phyloP scores from a whole-genome alignment of 257 asterid species.

The Euphrasia confusa region DNA sequence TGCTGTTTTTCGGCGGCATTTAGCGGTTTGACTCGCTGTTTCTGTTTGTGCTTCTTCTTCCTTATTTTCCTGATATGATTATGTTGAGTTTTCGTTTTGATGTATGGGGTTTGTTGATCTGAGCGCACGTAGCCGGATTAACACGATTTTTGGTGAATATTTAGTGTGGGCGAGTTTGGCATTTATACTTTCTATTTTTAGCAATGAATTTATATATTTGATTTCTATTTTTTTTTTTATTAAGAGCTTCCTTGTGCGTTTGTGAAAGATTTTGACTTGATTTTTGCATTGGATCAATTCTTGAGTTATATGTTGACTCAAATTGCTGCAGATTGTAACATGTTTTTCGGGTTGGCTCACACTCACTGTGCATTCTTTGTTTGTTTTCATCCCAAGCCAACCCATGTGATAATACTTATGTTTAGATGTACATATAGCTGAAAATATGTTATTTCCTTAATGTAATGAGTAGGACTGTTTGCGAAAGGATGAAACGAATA shows the following conservation, averaged over 20 bases:
- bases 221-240: background rate
- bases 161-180: conserved; percentile 14
- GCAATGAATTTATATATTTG: background rate
- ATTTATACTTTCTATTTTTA: conserved; percentile 2
- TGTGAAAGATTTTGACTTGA: background rate
- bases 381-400: conserved; percentile 25
- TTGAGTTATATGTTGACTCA: conserved; percentile 17
- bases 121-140: conserved; percentile 17
- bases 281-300: background rate
- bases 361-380: conserved; percentile 9
- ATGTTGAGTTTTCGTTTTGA: conserved; percentile 16
- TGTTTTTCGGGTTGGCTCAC: background rate
- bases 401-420: conserved; percentile 12
- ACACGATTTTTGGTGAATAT: conserved; percentile 5
- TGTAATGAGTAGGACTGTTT: background rate
- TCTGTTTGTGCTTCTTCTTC: conserved; percentile 8
- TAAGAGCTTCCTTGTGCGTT: conserved; percentile 12
- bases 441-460: background rate
- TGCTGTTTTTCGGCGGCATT: conserved; percentile 27
- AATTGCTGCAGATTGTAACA: conserved; percentile 16
- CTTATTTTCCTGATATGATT: background rate
- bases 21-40: conserved; percentile 21
- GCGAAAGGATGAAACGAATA: too few species aligned
- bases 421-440: background rate
- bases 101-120: conserved; percentile 27